These are phyloP conservation scores for Salvia miltiorrhiza DNA, from an alignment of 257 asterid species.

Conservation along the genomic window DNA sequence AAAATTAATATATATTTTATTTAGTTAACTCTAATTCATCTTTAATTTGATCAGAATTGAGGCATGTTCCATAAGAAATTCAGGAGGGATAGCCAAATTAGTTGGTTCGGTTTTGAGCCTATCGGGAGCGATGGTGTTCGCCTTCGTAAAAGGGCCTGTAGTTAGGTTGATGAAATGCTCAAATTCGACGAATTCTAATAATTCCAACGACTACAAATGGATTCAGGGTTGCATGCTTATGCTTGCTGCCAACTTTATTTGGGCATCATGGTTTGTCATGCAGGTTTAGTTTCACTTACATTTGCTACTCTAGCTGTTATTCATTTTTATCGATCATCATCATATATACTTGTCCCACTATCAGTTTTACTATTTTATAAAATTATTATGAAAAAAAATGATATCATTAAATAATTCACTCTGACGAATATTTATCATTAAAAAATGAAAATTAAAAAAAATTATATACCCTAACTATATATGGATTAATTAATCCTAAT, in stretches of 20 bases:
- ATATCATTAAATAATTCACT: too few relatives aligned
- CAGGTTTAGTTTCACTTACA: constrained; percentile 32
- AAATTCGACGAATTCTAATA: not conserved
- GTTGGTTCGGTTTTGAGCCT: constrained; percentile 42
- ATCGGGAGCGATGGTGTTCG: constrained; percentile 63
- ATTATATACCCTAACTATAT: too few relatives aligned
- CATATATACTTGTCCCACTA: too few relatives aligned
- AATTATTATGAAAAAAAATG: too few relatives aligned
- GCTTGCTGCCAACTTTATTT: constrained; percentile 43
- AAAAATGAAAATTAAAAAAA: too few relatives aligned
- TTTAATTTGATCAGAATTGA: constrained; percentile 38
- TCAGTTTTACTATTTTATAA: too few relatives aligned
- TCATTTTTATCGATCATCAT: too few relatives aligned
- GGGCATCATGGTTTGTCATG: constrained; percentile 66
- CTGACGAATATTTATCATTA: too few relatives aligned
- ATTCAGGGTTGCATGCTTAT: constrained; percentile 52
- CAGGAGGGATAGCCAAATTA: constrained; percentile 40
- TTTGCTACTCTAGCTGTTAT: too few relatives aligned
- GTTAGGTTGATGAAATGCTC: constrained; percentile 36
- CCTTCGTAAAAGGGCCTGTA: constrained; percentile 55
- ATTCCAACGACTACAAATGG: constrained; percentile 35
- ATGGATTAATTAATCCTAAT: too few relatives aligned
- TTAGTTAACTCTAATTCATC: too few relatives aligned
- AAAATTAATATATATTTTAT: too few relatives aligned
- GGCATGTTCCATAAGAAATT: constrained; percentile 35